Evolutionary conservation across 176 grass and related monocot species (phyloP).

Genomic region (Metroxylon sagu): DNA sequence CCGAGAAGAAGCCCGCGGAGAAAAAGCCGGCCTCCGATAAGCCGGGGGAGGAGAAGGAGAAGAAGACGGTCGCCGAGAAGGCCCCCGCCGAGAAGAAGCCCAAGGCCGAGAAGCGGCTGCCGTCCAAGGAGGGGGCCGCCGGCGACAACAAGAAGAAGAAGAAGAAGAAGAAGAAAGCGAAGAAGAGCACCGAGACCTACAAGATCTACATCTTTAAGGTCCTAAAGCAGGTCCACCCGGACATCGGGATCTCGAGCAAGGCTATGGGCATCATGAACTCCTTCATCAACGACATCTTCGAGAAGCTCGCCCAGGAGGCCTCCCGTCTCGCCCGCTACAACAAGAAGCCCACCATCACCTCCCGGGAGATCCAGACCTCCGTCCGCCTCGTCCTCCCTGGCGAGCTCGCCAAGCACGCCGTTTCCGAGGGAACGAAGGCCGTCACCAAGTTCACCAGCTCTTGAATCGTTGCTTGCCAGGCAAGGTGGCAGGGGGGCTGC

Average conservation of each 20-base stretch:
- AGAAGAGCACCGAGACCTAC: conserved; percentile 47
- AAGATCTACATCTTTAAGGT: conserved; percentile 97
- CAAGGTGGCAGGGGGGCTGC: too few species aligned
- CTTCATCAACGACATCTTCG: conserved; percentile 83
- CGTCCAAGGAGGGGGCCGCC: neutral
- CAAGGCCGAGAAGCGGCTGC: conserved; percentile 2
- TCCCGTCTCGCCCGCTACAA: conserved; percentile 52
- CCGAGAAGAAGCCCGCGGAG: conserved; percentile 4
- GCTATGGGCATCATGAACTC: conserved; percentile 96
- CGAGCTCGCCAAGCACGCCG: conserved; percentile 64
- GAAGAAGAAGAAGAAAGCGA: conserved; percentile 12
- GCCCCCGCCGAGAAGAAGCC: neutral
- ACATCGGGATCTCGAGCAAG: conserved; percentile 90
- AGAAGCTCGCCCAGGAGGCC: conserved; percentile 61
- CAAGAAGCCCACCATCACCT: conserved; percentile 74
- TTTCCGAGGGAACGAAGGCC: conserved; percentile 66
- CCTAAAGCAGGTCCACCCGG: conserved; percentile 80
- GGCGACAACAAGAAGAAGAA: conserved; percentile 4
- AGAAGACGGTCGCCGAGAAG: neutral
- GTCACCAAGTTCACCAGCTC: conserved; percentile 34
- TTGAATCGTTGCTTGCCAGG: too few species aligned
- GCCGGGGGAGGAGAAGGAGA: conserved; percentile 5
- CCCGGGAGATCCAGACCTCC: conserved; percentile 59
- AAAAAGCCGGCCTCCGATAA: neutral
- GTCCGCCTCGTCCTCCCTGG: conserved; percentile 56